Conservation (phyloP, 768 basidiomycete species). For the Fistulinella prunicolor region DNA sequence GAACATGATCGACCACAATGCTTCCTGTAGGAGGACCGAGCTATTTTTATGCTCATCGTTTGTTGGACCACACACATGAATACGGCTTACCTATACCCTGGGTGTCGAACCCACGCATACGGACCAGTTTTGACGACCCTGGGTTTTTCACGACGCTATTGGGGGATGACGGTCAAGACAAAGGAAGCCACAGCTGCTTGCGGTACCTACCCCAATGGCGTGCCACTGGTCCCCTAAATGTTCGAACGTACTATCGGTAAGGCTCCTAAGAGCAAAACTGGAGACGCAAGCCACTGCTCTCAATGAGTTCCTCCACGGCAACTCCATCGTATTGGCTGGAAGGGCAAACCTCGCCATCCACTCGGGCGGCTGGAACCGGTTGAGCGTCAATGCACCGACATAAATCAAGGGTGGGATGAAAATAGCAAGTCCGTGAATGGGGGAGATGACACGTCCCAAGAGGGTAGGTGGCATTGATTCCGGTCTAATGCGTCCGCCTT, state of each 20-base stretch:
- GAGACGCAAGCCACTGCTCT: conserved; percentile 22
- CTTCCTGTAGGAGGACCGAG: conserved; percentile 18
- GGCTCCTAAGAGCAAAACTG: conserved; percentile 2
- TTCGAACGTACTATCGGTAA: not conserved
- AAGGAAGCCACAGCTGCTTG: not conserved
- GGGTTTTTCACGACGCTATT: conserved; percentile 28
- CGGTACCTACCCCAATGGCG: conserved; percentile 19
- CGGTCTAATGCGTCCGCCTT: conserved; percentile 16
- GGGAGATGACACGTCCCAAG: conserved; percentile 23
- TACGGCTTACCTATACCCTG: conserved; percentile 25
- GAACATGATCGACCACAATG: conserved; percentile 23
- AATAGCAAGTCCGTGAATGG: conserved; percentile 21
- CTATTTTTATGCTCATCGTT: not conserved
- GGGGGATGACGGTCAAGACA: not conserved
- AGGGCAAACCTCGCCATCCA: conserved; percentile 29
- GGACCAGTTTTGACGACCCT: conserved; percentile 33
- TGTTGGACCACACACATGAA: not conserved
- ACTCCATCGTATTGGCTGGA: conserved; percentile 5
- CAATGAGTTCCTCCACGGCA: conserved; percentile 8
- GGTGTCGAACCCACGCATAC: conserved; percentile 35
- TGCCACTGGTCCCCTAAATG: conserved; percentile 30
- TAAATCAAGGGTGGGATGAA: conserved; percentile 24
- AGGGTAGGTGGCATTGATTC: conserved; percentile 14
- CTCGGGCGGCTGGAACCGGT: conserved; percentile 25
- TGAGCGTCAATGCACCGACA: conserved; percentile 20